Conservation (phyloP, 352 stramenopile genomes). For the Globisporangium spiculum region DNA sequence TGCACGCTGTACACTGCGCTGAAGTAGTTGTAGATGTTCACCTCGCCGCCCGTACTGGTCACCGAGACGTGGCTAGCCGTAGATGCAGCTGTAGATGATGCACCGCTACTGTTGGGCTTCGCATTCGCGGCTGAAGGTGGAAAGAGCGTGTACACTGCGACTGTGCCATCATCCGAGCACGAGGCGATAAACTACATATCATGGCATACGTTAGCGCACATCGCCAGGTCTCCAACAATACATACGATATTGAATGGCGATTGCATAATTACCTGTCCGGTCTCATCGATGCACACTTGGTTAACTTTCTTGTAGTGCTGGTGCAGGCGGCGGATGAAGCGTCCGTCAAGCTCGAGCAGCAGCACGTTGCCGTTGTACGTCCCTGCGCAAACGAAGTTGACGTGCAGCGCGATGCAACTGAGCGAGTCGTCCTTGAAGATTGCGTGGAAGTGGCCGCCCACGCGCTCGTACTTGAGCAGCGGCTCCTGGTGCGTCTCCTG, state of each 20-base stretch:
- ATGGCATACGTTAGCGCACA: neutral
- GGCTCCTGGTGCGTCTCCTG: constrained; percentile 43
- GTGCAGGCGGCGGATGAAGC: constrained; percentile 76
- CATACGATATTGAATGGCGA: neutral
- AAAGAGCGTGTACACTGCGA: constrained; percentile 77
- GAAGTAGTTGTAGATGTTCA: constrained; percentile 90
- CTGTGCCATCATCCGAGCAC: constrained; percentile 82
- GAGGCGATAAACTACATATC: constrained; percentile 68
- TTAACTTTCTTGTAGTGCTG: constrained; percentile 90
- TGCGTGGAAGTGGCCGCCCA: constrained; percentile 81
- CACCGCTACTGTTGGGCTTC: constrained; percentile 15
- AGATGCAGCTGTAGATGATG: neutral
- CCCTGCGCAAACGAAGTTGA: constrained; percentile 74
- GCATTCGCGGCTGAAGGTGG: constrained; percentile 25
- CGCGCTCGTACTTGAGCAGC: constrained; percentile 84
- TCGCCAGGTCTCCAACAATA: no score
- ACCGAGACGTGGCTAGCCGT: constrained; percentile 38
- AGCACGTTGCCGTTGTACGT: constrained; percentile 83
- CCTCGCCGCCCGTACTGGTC: constrained; percentile 69
- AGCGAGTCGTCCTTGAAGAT: constrained; percentile 88
- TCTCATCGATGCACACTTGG: constrained; percentile 83
- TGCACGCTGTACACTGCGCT: constrained; percentile 79
- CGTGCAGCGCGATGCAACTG: constrained; percentile 75
- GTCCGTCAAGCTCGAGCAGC: constrained; percentile 71
- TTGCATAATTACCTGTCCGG: constrained; percentile 40